Evolutionary conservation across 306 rosid genomes (phyloP).

Genomic region (Spatholobus suberectus): DNA sequence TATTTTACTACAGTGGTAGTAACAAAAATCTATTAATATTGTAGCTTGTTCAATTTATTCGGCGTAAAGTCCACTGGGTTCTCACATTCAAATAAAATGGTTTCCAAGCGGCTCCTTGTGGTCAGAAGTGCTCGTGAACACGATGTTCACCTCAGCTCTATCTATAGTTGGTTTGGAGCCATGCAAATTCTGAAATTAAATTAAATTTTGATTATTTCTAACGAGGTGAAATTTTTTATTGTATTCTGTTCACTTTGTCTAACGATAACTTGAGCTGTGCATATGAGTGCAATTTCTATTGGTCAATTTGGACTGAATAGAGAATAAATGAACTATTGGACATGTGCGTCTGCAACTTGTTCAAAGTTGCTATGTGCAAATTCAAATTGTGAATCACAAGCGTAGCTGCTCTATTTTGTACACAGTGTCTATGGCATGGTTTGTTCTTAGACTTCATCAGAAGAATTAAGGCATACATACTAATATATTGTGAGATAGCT

Average conservation of each 20-base stretch:
- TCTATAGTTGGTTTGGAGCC: not conserved
- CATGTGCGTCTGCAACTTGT: too few species aligned
- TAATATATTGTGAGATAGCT: too few species aligned
- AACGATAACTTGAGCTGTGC: too few species aligned
- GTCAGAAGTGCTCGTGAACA: not conserved
- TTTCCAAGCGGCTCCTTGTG: not conserved
- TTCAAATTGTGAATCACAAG: too few species aligned
- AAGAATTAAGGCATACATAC: too few species aligned
- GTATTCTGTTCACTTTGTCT: not conserved
- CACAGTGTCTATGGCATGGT: too few species aligned
- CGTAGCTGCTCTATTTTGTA: too few species aligned
- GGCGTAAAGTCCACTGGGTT: not conserved
- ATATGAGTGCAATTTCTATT: too few species aligned
- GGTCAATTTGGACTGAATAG: too few species aligned
- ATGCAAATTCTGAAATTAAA: not conserved
- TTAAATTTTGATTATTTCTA: not conserved
- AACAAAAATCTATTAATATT: slow-evolving; percentile 4
- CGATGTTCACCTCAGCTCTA: not conserved
- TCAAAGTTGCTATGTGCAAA: too few species aligned
- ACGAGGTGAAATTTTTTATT: not conserved
- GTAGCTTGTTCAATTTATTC: not conserved
- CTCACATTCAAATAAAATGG: not conserved
- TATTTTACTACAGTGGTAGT: not conserved
- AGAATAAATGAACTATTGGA: too few species aligned
- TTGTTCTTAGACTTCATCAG: too few species aligned